These are phyloP conservation scores for Arabidopsis suecica DNA, from an alignment of 345 rosid genomes.

Conservation along the genomic window DNA sequence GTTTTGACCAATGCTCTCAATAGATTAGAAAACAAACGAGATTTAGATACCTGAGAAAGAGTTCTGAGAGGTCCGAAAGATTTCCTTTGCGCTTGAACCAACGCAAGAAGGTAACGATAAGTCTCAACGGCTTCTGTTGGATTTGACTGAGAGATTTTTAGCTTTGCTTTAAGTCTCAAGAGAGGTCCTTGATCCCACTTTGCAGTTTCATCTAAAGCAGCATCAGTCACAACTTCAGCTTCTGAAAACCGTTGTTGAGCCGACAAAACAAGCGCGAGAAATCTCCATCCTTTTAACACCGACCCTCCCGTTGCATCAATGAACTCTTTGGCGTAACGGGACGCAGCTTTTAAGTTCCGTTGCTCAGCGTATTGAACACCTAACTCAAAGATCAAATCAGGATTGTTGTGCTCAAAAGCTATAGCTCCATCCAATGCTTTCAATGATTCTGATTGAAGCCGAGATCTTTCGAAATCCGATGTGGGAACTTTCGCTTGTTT, in stretches of 20 bases:
- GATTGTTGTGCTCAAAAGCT: slow-evolving; percentile 66
- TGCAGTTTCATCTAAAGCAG: slow-evolving; percentile 90
- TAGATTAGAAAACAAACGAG: not conserved
- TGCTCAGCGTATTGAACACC: slow-evolving; percentile 92
- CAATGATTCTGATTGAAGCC: slow-evolving; percentile 76
- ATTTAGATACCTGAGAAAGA: slow-evolving; percentile 60
- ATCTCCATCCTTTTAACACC: slow-evolving; percentile 84
- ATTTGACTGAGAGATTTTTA: slow-evolving; percentile 68
- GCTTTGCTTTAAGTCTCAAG: slow-evolving; percentile 81
- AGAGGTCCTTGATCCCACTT: slow-evolving; percentile 93
- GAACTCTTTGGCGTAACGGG: slow-evolving; percentile 72
- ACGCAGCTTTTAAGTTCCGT: slow-evolving; percentile 70
- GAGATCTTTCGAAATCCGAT: slow-evolving; percentile 85
- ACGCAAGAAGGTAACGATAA: slow-evolving; percentile 82
- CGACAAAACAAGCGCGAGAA: slow-evolving; percentile 78
- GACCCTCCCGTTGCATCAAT: slow-evolving; percentile 90
- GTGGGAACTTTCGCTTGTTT: slow-evolving; percentile 75
- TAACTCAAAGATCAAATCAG: slow-evolving; percentile 77
- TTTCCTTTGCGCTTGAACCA: slow-evolving; percentile 92
- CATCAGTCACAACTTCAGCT: slow-evolving; percentile 88
- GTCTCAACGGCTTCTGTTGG: slow-evolving; percentile 85
- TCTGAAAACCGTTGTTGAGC: slow-evolving; percentile 87
- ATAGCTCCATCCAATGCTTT: slow-evolving; percentile 76
- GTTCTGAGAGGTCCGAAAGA: slow-evolving; percentile 70
- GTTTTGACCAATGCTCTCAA: not conserved